Conservation (phyloP, 768 basidiomycete species). For the Cytidiella melzeri region DNA sequence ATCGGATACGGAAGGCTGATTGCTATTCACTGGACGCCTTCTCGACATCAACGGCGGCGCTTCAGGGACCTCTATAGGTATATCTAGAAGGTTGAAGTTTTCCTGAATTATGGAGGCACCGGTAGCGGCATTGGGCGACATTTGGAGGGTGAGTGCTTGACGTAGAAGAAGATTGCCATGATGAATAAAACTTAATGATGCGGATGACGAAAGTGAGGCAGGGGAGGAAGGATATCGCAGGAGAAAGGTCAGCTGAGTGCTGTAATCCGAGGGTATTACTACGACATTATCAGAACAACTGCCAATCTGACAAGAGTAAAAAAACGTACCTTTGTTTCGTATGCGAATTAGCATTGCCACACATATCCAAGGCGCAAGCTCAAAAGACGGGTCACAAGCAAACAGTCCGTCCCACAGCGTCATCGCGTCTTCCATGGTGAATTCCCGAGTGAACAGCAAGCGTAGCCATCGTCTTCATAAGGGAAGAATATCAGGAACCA, state of each 20-base stretch:
- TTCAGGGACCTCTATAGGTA: slow-evolving; percentile 60
- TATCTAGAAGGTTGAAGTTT: slow-evolving; percentile 72
- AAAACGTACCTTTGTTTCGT: slow-evolving; percentile 70
- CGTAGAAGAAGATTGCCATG: slow-evolving; percentile 68
- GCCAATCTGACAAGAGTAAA: background rate
- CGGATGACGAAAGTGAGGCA: background rate
- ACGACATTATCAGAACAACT: slow-evolving; percentile 10
- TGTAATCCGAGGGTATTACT: slow-evolving; percentile 90
- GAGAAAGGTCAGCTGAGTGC: slow-evolving; percentile 73
- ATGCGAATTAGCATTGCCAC: slow-evolving; percentile 94
- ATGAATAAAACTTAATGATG: slow-evolving; percentile 29
- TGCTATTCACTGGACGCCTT: slow-evolving; percentile 21
- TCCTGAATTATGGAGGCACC: slow-evolving; percentile 78
- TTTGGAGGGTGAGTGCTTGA: slow-evolving; percentile 77
- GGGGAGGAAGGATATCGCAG: slow-evolving; percentile 73
- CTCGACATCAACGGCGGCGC: slow-evolving; percentile 28
- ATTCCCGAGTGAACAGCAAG: slow-evolving; percentile 89
- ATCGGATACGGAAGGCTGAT: slow-evolving; percentile 19
- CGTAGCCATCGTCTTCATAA: slow-evolving; percentile 81
- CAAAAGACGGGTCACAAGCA: slow-evolving; percentile 75
- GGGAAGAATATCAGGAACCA: slow-evolving; percentile 7
- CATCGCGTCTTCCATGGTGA: slow-evolving; percentile 75
- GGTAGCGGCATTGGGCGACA: slow-evolving; percentile 65
- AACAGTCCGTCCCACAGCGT: slow-evolving; percentile 95
- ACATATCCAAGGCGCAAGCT: slow-evolving; percentile 80